A percentile compares a stretch with the other conserved stretches of the same genome.
phyloP scores from a whole-genome alignment of 805 yeast genomes.

The Candida railenensis region DNA sequence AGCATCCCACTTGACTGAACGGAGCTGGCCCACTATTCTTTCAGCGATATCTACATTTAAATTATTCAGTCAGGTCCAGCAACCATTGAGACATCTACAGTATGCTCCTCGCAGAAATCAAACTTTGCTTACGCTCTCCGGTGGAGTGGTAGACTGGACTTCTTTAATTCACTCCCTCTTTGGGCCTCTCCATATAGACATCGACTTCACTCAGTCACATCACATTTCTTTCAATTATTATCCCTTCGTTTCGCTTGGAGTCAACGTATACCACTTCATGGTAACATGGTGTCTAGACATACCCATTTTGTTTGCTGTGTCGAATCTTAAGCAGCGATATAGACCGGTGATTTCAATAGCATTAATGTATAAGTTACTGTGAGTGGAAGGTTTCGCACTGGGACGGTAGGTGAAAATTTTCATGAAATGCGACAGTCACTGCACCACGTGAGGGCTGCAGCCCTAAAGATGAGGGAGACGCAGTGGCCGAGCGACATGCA shows the following conservation, averaged over 20 bases:
- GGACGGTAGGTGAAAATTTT: constrained; percentile 5
- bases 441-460: background rate
- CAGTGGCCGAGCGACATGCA: background rate
- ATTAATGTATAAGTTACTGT: constrained; percentile 1
- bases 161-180: too few relatives aligned
- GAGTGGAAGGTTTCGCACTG: constrained; percentile 3
- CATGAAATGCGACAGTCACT: constrained; percentile 1
- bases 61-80: too few relatives aligned
- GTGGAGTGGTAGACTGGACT: too few relatives aligned
- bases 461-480: background rate
- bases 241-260: background rate
- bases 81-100: too few relatives aligned
- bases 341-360: background rate
- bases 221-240: background rate
- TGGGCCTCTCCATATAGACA: too few relatives aligned
- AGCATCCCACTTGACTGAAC: too few relatives aligned
- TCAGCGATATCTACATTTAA: too few relatives aligned
- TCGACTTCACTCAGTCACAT: too few relatives aligned
- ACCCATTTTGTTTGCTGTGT: constrained; percentile 8
- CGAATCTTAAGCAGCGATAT: background rate
- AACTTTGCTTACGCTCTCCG: too few relatives aligned
- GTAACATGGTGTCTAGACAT: background rate
- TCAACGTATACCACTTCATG: background rate
- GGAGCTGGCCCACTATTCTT: too few relatives aligned
- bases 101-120: too few relatives aligned